Evolutionary conservation across 2,329 filamentous ascomycete genomes (phyloP).

Genomic region (Davidsoniella neocaledoniae): DNA sequence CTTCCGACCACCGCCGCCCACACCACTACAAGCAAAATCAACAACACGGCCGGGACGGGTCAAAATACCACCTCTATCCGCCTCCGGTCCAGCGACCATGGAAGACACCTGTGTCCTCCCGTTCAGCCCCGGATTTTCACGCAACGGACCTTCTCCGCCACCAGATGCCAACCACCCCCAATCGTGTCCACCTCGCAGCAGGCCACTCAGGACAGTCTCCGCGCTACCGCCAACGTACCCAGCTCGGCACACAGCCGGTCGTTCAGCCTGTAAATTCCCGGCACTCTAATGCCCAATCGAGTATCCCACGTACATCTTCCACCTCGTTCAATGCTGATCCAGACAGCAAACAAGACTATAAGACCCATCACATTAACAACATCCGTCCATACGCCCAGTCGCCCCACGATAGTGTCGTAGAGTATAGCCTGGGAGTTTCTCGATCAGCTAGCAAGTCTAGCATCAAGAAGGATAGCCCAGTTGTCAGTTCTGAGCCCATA

Average conservation of each 20-base stretch:
- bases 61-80: conserved; percentile 6
- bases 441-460: conserved; percentile 8
- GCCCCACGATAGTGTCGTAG: conserved; percentile 13
- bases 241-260: conserved; percentile 11
- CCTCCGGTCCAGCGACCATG: conserved; percentile 9
- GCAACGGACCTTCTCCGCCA: conserved; percentile 10
- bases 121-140: conserved; percentile 12
- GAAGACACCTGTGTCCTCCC: conserved; percentile 10
- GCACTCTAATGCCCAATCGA: background rate
- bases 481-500: no score
- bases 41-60: background rate
- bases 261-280: conserved; percentile 7
- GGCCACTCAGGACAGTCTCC: conserved; percentile 11
- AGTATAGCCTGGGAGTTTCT: conserved; percentile 5
- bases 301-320: background rate
- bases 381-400: conserved; percentile 5
- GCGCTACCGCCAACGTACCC: conserved; percentile 7
- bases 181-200: background rate
- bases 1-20: background rate
- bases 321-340: background rate
- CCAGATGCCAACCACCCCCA: background rate
- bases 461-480: conserved; percentile 1
- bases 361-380: background rate
- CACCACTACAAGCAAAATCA: background rate
- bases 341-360: background rate